Conservation (phyloP, 768 basidiomycete genomes). For the Podaxis sp. region DNA sequence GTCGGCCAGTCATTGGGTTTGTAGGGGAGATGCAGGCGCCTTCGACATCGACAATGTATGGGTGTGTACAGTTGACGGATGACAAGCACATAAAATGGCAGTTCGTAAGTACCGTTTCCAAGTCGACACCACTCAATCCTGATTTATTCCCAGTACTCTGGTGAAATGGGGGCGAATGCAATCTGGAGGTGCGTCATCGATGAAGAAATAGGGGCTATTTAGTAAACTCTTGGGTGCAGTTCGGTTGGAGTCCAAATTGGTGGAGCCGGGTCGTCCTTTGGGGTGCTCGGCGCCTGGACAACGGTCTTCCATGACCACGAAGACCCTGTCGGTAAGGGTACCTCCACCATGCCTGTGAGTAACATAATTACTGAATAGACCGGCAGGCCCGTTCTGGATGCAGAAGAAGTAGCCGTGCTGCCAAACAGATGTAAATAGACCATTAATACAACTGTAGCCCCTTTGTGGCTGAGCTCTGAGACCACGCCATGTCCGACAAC, state of each 20-base stretch:
- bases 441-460: neutral
- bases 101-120: conserved; percentile 45
- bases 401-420: conserved; percentile 6
- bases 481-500: conserved; percentile 55
- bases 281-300: conserved; percentile 55
- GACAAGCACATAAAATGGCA: conserved; percentile 64
- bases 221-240: conserved; percentile 29
- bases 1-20: conserved; percentile 53
- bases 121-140: neutral
- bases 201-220: neutral
- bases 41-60: conserved; percentile 46
- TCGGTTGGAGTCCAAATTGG: conserved; percentile 66
- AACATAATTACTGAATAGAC: neutral
- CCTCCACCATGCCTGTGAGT: neutral
- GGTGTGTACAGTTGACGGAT: conserved; percentile 53
- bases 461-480: neutral
- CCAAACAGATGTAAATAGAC: conserved; percentile 8
- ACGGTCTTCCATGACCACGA: conserved; percentile 44
- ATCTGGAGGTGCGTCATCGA: conserved; percentile 54
- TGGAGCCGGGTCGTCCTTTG: conserved; percentile 55
- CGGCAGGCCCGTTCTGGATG: conserved; percentile 21
- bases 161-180: conserved; percentile 44
- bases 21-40: conserved; percentile 48
- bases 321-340: conserved; percentile 42
- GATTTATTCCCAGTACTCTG: conserved; percentile 38